A percentile compares a stretch with the other conserved stretches of the same genome.
These are phyloP conservation scores for Phytophthora tentaculata DNA, from an alignment of 352 stramenopile species.

Conservation along the genomic window DNA sequence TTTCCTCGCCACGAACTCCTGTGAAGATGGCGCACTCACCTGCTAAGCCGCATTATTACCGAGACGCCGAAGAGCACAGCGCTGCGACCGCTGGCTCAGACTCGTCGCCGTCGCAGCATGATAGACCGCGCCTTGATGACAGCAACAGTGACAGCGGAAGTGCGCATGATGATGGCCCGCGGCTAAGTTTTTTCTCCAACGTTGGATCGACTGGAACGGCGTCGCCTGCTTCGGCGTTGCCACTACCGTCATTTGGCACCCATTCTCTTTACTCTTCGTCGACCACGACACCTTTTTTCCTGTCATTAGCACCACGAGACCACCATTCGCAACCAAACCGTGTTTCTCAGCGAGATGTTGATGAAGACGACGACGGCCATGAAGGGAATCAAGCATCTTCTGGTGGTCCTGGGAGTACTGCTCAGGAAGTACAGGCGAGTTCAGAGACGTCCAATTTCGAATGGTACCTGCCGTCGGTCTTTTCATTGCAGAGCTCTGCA, in stretches of 20 bases:
- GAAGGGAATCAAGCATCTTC: constrained; percentile 26
- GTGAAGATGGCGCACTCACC: neutral
- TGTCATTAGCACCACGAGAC: constrained; percentile 51
- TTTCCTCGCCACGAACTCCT: constrained; percentile 9
- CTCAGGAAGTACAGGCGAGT: constrained; percentile 21
- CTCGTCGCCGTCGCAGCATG: constrained; percentile 29
- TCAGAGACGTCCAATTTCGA: constrained; percentile 64
- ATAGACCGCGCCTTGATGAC: constrained; percentile 24
- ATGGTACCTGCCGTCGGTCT: constrained; percentile 79
- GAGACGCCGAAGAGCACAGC: constrained; percentile 30
- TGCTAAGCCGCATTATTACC: constrained; percentile 5
- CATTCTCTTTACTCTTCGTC: constrained; percentile 59
- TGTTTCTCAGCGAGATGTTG: constrained; percentile 19
- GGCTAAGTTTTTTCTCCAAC: constrained; percentile 46
- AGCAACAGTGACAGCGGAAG: constrained; percentile 21
- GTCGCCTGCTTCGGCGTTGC: constrained; percentile 35
- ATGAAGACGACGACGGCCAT: constrained; percentile 28
- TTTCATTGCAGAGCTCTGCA: constrained; percentile 71
- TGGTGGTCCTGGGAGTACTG: constrained; percentile 8
- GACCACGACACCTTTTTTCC: constrained; percentile 53
- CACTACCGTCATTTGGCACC: constrained; percentile 47
- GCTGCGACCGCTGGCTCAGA: constrained; percentile 36
- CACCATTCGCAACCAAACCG: constrained; percentile 15
- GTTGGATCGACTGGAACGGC: constrained; percentile 37
- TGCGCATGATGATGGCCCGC: constrained; percentile 32